Evolutionary conservation across 306 rosid species (phyloP), one percentile per base, ranked within the genome.

Genomic region (Abrus pulchellus): DNA sequence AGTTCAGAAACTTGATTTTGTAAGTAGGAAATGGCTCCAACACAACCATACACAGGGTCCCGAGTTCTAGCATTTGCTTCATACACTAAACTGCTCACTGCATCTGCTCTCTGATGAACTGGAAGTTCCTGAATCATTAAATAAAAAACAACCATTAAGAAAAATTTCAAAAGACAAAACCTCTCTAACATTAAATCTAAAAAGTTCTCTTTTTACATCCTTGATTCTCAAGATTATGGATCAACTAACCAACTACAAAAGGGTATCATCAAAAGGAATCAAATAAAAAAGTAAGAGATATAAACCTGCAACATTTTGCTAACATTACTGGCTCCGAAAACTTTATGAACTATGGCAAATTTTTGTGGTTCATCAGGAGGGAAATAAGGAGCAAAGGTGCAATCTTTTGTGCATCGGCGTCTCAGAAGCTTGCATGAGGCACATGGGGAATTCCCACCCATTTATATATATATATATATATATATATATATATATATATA

Each of bases 11-110:
- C 98, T 64, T 95, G 94, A 74, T 87, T 93, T 73, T 95, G 99
- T 12, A 95, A 75, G 81, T 74, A 88, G 0, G 97, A 91, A 47
- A 95, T 91, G 52, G 91, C 97, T 72, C 99, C 98, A 13, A 91
- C 98, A 29, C 98, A 91, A 0, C 99, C 99, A 13, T 93, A 94
- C 5, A 94, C 97, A 1, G 99, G 99, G 83, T 94, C 97, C n/a
- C 95, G 48, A 49, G 86, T 83, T 82, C 99, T 91, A 41, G 99
- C 99, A 72, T 86, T 91, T n/a, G 99, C 97, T 72, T 94, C 99
- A 43, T 94, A 94, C 68, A 94, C 99, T 74, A 94, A 7, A 28
- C 99, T 94, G 83, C 93, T 94, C 85, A 93, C 99, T 53, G 99
- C 97, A 80, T 95, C 99, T 56, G 88, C 88, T 86, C 99, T 90